Evolutionary conservation across 768 basidiomycete species (phyloP), one percentile per base, ranked within the genome.

Genomic region (Boletellus ananas): DNA sequence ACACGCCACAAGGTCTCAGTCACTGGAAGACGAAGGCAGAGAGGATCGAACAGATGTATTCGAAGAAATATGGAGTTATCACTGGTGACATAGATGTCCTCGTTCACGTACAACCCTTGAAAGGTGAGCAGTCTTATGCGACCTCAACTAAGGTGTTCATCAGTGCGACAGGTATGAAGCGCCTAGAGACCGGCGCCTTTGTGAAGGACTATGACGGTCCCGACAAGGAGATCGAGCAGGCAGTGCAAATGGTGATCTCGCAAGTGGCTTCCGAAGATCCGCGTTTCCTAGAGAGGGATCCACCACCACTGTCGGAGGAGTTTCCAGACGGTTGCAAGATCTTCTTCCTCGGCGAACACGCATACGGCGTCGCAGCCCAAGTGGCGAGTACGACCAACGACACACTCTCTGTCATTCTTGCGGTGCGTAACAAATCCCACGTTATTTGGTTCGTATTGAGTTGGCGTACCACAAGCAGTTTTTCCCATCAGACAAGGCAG

Each of bases 331-430:
- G 88, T 1, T 88, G 83, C 66, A 90, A 87, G 63, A 89, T 98
- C 25, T 96, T 99, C 72, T 98, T 97, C 82, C 77, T 98, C 7
- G 94, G 95, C 14, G 87, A 90, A 61, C 85, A 92, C 64, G 92
- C 90, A 0, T 99, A 95, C 62, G 96, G 96, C n/a, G 85, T 90
- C 3, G 92, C 95, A 13, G 94, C 94, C 0, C 89, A 94, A 60
- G 91, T 99, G 11, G 78, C 82, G 34, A 78, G 71, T 0, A 90
- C 92, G 0, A 79, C 79, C 0, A 80, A 87, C 3, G 76, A 78
- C 3, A 74, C 81, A 1, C 70, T 98, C 12, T 85, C 91, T 10
- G 88, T 98, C 42, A 71, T 90, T 38, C 79, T 97, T 50, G 94
- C 93, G n/a, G 93, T 95, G 61, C 53, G 76, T 64, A 14, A 18